phyloP scores from a whole-genome alignment of 495 filamentous ascomycete genomes.

The Penicillium canescens region DNA sequence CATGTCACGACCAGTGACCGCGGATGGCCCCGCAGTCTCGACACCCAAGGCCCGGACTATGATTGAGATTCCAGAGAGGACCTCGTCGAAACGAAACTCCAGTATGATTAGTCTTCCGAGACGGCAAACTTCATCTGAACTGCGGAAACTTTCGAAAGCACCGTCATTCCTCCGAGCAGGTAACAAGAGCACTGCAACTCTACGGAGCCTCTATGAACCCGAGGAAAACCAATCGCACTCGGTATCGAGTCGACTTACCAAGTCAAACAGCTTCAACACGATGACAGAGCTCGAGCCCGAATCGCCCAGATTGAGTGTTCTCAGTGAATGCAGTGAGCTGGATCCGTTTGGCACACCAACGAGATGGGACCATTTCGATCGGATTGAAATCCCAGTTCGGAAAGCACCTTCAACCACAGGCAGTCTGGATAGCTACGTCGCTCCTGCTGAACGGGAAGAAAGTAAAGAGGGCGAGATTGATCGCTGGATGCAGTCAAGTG shows the following conservation, averaged over 20 bases:
- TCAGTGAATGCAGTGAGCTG: constrained; percentile 79
- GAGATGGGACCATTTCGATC: constrained; percentile 25
- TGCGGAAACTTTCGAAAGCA: constrained; percentile 47
- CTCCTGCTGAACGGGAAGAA: constrained; percentile 13
- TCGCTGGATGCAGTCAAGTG: constrained; percentile 30
- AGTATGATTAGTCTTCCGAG: constrained; percentile 8
- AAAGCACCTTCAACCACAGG: constrained; percentile 16
- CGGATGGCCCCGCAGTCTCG: constrained; percentile 22
- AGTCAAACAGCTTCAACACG: constrained; percentile 39
- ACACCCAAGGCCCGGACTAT: constrained; percentile 28
- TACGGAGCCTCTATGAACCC: constrained; percentile 63
- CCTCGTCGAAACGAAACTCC: constrained; percentile 35
- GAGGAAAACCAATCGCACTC: constrained; percentile 41
- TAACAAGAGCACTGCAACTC: constrained; percentile 60
- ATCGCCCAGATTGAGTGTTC: constrained; percentile 70
- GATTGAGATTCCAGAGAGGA: constrained; percentile 43
- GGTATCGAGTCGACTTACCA: constrained; percentile 33
- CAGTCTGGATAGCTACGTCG: constrained; percentile 20
- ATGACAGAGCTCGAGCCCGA: constrained; percentile 34
- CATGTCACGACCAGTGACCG: constrained; percentile 22
- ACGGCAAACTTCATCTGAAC: constrained; percentile 22
- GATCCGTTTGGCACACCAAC: constrained; percentile 55
- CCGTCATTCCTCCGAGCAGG: constrained; percentile 68
- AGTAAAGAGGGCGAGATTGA: constrained; percentile 25
- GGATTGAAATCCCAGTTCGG: constrained; percentile 36